These are phyloP conservation scores for Mycena epipterygia DNA, from an alignment of 768 basidiomycete species.

Conservation along the genomic window DNA sequence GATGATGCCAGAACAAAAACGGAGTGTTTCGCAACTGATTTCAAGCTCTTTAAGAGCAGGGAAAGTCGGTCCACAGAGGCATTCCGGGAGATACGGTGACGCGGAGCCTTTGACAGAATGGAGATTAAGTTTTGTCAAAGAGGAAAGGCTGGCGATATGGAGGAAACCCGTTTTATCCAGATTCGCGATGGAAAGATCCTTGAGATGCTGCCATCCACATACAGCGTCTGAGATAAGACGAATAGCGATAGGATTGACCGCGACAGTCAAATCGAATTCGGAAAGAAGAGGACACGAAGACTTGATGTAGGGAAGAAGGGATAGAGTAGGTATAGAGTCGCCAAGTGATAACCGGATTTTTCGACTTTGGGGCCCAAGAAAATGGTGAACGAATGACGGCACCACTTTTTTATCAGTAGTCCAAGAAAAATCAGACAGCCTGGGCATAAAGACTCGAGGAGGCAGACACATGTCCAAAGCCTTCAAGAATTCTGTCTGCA, in stretches of 20 bases:
- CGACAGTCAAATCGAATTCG: not conserved
- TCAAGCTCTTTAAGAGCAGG: not conserved
- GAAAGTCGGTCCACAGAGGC: conserved; percentile 4
- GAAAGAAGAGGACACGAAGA: conserved; percentile 15
- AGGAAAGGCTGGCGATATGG: conserved; percentile 10
- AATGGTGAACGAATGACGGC: no score
- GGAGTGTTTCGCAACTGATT: conserved; percentile 1
- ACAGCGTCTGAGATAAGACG: conserved; percentile 12
- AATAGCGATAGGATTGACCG: not conserved
- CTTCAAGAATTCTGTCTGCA: conserved; percentile 12
- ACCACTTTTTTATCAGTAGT: no score
- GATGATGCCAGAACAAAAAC: conserved; percentile 17
- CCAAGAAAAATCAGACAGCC: conserved; percentile 6
- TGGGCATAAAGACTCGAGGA: conserved; percentile 13
- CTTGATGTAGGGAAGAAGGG: conserved; percentile 20
- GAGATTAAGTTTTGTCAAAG: conserved; percentile 3
- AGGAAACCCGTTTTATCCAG: conserved; percentile 13
- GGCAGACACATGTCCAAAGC: conserved; percentile 21
- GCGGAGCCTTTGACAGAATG: not conserved
- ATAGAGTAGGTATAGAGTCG: not conserved
- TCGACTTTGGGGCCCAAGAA: conserved; percentile 2
- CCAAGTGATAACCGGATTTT: not conserved
- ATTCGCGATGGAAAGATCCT: conserved; percentile 1
- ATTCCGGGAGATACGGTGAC: conserved; percentile 8
- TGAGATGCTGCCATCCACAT: conserved; percentile 24